Percentiles rank a stretch among this genome's conserved stretches.
phyloP scores from a whole-genome alignment of 768 basidiomycete genomes.

The Rhizopogon roseolus region DNA sequence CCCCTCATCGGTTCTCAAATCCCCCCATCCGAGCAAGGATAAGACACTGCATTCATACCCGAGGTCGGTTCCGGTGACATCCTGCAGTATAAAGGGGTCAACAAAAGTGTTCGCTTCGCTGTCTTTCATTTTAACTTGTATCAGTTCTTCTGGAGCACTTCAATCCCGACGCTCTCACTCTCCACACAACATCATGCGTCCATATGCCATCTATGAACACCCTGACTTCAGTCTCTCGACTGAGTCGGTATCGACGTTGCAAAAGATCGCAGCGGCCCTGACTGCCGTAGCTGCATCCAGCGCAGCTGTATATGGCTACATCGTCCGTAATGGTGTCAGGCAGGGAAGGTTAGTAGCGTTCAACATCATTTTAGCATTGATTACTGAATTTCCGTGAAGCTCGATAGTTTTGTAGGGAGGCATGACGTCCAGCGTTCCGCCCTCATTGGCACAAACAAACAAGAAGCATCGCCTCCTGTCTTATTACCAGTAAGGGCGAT shows the following conservation, averaged over 20 bases:
- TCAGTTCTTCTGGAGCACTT: not conserved
- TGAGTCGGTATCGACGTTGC: conserved; percentile 18
- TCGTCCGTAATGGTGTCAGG: conserved; percentile 9
- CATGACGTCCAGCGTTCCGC: not conserved
- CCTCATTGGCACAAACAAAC: not conserved
- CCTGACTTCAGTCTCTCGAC: conserved; percentile 23
- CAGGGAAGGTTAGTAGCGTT: conserved; percentile 13
- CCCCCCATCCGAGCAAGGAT: not conserved
- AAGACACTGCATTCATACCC: not conserved
- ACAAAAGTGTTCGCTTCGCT: not conserved
- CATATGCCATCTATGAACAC: conserved; percentile 28
- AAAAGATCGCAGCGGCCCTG: conserved; percentile 19
- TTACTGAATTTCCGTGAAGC: not conserved
- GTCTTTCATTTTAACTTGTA: not conserved
- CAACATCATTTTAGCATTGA: not conserved
- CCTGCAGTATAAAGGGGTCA: not conserved
- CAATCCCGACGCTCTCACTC: not conserved
- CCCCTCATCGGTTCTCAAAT: not conserved
- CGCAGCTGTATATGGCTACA: conserved; percentile 25
- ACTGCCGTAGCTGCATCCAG: conserved; percentile 28
- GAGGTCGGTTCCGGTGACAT: not conserved
- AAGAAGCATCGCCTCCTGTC: not conserved
- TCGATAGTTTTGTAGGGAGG: not conserved
- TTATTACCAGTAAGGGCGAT: not conserved
- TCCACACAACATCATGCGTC: conserved; percentile 19